Percentiles rank a stretch among this genome's conserved stretches.
Evolutionary conservation across 768 basidiomycete genomes (phyloP).

Genomic region (Collybia sordida): DNA sequence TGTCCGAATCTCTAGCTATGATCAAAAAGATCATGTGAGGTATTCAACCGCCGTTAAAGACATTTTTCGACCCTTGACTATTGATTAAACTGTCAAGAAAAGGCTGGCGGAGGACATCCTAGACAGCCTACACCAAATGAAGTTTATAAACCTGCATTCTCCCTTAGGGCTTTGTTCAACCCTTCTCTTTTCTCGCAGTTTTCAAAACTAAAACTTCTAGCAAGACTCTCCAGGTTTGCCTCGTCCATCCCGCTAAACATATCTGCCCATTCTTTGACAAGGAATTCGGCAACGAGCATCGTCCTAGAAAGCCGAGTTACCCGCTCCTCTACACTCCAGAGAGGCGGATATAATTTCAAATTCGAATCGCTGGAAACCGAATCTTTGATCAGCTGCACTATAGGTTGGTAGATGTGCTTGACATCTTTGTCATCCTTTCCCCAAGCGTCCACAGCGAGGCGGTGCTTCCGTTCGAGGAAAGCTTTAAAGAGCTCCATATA

Average conservation of each 20-base stretch:
- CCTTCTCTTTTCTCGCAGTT: constrained; percentile 68
- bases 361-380: constrained; percentile 33
- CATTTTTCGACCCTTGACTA: too few species aligned
- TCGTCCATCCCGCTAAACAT: constrained; percentile 59
- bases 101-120: too few species aligned
- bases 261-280: constrained; percentile 72
- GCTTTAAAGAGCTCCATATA: constrained; percentile 69
- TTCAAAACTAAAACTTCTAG: constrained; percentile 69
- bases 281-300: constrained; percentile 68
- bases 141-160: constrained; percentile 16
- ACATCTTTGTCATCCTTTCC: constrained; percentile 65
- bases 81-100: too few species aligned
- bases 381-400: constrained; percentile 62
- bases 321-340: constrained; percentile 60
- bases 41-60: too few species aligned
- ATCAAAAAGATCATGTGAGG: too few species aligned
- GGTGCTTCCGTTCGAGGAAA: constrained; percentile 78
- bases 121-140: too few species aligned
- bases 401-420: constrained; percentile 54
- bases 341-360: constrained; percentile 55
- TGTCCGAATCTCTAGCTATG: not conserved
- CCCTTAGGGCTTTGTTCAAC: constrained; percentile 54
- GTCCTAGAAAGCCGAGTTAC: constrained; percentile 60
- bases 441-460: constrained; percentile 77
- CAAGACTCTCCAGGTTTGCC: constrained; percentile 65